A percentile compares a stretch with the other conserved stretches of the same genome.
Conservation (phyloP, 306 rosid genomes). For the Dalbergia oliveri region DNA sequence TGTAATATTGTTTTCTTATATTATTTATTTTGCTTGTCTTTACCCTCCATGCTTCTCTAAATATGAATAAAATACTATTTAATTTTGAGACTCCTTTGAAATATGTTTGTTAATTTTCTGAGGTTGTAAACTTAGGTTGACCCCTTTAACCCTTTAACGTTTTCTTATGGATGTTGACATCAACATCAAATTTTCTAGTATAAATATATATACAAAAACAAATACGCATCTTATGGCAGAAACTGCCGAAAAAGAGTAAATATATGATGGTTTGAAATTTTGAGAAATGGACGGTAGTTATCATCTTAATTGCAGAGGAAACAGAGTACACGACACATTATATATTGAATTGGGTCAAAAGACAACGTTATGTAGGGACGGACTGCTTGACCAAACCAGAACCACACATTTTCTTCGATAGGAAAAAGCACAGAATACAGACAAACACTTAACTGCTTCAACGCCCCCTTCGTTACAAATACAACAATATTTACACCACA, state of each 20-base stretch:
- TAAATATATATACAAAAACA: not conserved
- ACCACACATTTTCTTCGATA: not conserved
- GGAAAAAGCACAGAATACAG: not conserved
- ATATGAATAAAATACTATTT: not conserved
- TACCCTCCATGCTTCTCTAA: not conserved
- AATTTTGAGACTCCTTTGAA: not conserved
- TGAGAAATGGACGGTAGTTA: not conserved
- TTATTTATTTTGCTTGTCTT: not conserved
- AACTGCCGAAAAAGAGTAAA: not conserved
- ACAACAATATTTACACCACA: slow-evolving; percentile 20
- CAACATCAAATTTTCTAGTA: not conserved
- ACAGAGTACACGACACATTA: slow-evolving; percentile 21
- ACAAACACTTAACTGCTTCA: slow-evolving; percentile 15
- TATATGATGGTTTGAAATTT: not conserved
- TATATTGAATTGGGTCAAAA: not conserved
- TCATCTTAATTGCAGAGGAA: slow-evolving; percentile 20
- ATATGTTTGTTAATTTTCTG: not conserved
- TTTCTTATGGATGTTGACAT: not conserved
- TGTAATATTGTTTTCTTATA: not conserved
- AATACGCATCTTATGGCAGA: not conserved
- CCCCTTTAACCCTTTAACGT: not conserved
- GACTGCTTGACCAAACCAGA: not conserved
- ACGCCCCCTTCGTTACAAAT: not conserved
- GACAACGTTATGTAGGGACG: not conserved
- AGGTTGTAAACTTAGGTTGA: not conserved